A percentile compares a stretch with the other conserved stretches of the same genome.
Evolutionary conservation across 306 rosid genomes (phyloP).

Genomic region (Acacia melanoxylon): DNA sequence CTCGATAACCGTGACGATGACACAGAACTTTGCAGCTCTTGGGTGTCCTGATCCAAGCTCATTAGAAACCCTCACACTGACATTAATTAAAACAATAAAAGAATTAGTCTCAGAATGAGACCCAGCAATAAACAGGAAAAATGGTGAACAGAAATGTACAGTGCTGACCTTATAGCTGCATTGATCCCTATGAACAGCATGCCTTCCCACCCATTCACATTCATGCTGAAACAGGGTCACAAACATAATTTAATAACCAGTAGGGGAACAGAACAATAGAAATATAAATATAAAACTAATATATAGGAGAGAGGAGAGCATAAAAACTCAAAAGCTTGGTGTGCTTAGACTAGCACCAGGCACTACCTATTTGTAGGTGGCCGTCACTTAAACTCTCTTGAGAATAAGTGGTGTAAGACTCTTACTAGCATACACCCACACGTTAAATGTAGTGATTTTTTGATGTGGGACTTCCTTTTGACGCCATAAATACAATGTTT

Average conservation of each 20-base stretch:
- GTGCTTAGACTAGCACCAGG: too few species aligned
- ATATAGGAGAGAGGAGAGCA: too few species aligned
- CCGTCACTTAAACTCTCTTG: too few species aligned
- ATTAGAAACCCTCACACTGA: slow-evolving; percentile 88
- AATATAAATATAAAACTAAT: background rate
- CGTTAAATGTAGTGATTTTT: too few species aligned
- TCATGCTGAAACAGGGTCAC: slow-evolving; percentile 66
- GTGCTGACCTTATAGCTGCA: slow-evolving; percentile 84
- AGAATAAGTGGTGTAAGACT: too few species aligned
- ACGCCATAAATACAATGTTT: background rate
- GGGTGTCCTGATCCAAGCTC: slow-evolving; percentile 95
- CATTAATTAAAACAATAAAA: background rate
- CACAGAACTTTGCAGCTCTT: slow-evolving; percentile 78
- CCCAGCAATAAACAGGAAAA: background rate
- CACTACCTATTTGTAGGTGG: too few species aligned
- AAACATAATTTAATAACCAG: background rate
- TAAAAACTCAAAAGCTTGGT: too few species aligned
- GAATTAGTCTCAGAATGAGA: background rate
- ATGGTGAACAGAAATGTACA: slow-evolving; percentile 2
- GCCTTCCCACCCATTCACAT: slow-evolving; percentile 95
- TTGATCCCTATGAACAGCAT: slow-evolving; percentile 93
- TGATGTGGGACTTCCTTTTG: too few species aligned
- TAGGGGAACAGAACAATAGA: too few species aligned
- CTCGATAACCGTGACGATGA: slow-evolving; percentile 52
- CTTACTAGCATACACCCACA: too few species aligned